Evolutionary conservation across 1,284 basidiomycete genomes (phyloP).

Genomic region (Melampsora americana): DNA sequence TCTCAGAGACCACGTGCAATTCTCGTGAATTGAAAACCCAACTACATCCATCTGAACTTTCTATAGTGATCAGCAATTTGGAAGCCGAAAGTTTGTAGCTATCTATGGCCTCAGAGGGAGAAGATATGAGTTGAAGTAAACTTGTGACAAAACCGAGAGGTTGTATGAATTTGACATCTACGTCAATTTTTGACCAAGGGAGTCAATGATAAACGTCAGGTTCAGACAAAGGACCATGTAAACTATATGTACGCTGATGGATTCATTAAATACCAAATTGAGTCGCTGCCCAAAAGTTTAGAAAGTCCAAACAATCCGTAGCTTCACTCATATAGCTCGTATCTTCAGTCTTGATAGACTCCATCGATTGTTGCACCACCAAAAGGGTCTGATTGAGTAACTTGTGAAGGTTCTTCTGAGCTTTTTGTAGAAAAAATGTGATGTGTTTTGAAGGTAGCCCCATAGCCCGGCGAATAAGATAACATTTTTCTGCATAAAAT

Average conservation of each 20-base stretch:
- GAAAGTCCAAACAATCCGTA: background rate
- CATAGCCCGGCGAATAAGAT: background rate
- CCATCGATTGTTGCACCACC: background rate
- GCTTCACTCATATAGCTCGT: background rate
- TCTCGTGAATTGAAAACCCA: background rate
- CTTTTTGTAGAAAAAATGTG: background rate
- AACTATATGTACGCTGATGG: no score
- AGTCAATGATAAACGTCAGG: background rate
- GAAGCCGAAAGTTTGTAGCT: background rate
- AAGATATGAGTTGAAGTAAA: background rate
- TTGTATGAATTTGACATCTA: background rate
- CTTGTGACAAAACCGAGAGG: constrained; percentile 7
- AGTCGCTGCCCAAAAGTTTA: background rate
- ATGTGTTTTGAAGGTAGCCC: background rate
- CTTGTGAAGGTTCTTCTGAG: background rate
- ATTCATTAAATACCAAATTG: background rate
- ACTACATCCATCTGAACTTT: background rate
- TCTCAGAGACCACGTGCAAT: background rate
- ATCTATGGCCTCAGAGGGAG: background rate
- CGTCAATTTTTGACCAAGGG: background rate
- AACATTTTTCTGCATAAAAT: background rate
- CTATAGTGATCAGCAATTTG: background rate
- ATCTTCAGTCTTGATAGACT: background rate
- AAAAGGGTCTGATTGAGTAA: constrained; percentile 1
- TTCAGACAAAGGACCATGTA: no score